These are phyloP conservation scores for Mycena sp. DNA, from an alignment of 1,284 basidiomycete species.

Conservation along the genomic window DNA sequence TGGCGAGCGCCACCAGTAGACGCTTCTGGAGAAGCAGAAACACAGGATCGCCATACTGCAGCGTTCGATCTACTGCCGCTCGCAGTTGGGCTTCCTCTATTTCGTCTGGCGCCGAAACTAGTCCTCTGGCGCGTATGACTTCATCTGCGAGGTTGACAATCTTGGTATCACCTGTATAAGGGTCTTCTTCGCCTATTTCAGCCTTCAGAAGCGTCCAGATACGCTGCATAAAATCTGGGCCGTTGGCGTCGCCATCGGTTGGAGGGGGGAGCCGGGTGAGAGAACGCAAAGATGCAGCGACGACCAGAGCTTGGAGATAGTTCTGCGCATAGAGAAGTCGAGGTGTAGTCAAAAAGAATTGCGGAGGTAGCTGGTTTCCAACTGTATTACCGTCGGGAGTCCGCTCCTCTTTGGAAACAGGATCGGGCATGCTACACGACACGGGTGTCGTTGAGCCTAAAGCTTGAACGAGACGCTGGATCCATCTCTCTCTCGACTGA, in stretches of 20 bases:
- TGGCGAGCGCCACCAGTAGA: conserved; percentile 54
- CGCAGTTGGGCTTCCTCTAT: conserved; percentile 62
- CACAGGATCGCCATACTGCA: conserved; percentile 69
- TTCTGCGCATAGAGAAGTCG: conserved; percentile 70
- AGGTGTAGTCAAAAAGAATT: conserved; percentile 66
- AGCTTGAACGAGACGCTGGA: conserved; percentile 56
- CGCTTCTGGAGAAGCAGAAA: conserved; percentile 69
- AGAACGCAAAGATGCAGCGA: conserved; percentile 66
- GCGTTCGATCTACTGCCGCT: conserved; percentile 65
- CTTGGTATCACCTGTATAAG: conserved; percentile 53
- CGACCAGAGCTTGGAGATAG: conserved; percentile 73
- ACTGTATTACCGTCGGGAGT: conserved; percentile 2
- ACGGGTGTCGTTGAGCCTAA: conserved; percentile 56
- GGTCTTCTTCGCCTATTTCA: conserved; percentile 59
- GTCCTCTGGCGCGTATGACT: conserved; percentile 59
- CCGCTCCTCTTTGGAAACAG: conserved; percentile 15
- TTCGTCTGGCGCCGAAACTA: conserved; percentile 36
- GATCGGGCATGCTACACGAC: conserved; percentile 44
- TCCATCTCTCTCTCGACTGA: conserved; percentile 48
- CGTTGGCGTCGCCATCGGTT: conserved; percentile 17
- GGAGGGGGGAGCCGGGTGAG: conserved; percentile 55
- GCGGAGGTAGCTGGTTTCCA: conserved; percentile 62
- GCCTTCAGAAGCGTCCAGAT: conserved; percentile 70
- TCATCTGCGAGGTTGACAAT: conserved; percentile 76
- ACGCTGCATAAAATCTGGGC: conserved; percentile 60